A percentile compares a stretch with the other conserved stretches of the same genome.
These are phyloP conservation scores for Tricholoma matsutake DNA, from an alignment of 768 basidiomycete genomes.

Conservation along the genomic window DNA sequence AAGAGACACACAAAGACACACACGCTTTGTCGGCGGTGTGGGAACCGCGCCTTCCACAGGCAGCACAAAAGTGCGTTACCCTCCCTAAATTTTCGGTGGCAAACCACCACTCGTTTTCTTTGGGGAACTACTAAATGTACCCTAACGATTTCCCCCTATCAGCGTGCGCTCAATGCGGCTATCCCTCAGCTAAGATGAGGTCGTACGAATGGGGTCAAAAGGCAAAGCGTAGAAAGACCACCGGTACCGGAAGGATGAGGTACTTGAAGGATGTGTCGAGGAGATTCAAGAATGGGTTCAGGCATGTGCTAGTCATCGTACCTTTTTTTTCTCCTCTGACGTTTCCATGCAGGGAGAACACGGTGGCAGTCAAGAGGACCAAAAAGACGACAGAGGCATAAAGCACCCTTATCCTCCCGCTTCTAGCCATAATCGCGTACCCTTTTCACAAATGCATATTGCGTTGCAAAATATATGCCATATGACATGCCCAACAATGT, in stretches of 20 bases:
- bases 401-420: slow-evolving; percentile 3
- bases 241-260: slow-evolving; percentile 94
- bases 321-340: neutral
- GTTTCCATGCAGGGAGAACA: slow-evolving; percentile 17
- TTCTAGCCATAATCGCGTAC: neutral
- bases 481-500: slow-evolving; percentile 2
- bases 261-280: slow-evolving; percentile 91
- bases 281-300: slow-evolving; percentile 99
- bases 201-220: slow-evolving; percentile 98
- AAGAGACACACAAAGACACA: slow-evolving; percentile 97
- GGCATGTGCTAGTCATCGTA: slow-evolving; percentile 40
- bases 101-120: neutral
- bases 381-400: slow-evolving; percentile 20
- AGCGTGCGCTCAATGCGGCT: slow-evolving; percentile 97
- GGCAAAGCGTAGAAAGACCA: slow-evolving; percentile 99
- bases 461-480: slow-evolving; percentile 2
- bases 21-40: slow-evolving; percentile 97
- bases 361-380: slow-evolving; percentile 18
- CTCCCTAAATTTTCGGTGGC: neutral
- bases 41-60: slow-evolving; percentile 93
- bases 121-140: neutral
- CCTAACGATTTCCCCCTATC: slow-evolving; percentile 8
- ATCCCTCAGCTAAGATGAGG: slow-evolving; percentile 91
- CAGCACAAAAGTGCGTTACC: slow-evolving; percentile 88
- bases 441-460: neutral